Conservation (phyloP, 371 early-diverging fungal species). For the Apophysomyces sp. region DNA sequence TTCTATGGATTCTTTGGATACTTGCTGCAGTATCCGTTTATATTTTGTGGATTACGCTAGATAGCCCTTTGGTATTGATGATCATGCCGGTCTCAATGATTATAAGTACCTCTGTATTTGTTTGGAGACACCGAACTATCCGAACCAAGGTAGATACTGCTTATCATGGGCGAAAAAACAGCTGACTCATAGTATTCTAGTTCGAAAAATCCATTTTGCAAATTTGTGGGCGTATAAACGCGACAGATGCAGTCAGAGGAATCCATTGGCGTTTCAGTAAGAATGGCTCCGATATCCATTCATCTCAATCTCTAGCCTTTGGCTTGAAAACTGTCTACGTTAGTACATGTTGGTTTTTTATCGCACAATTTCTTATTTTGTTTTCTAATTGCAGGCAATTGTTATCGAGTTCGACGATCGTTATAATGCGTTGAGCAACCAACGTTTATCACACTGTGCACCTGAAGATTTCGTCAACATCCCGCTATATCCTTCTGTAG, state of each 20-base stretch:
- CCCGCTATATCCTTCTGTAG: background rate
- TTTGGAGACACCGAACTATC: conserved; percentile 28
- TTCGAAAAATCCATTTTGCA: conserved; percentile 35
- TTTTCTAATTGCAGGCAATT: conserved; percentile 18
- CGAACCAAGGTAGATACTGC: conserved; percentile 24
- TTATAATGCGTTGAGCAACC: conserved; percentile 22
- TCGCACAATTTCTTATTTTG: too few relatives aligned
- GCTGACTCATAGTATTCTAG: conserved; percentile 13
- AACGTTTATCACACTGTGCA: background rate
- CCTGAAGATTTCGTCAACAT: background rate
- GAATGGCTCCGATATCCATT: conserved; percentile 14
- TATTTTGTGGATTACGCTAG: conserved; percentile 18
- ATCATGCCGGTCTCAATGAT: conserved; percentile 27
- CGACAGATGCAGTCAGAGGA: conserved; percentile 48
- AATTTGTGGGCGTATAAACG: conserved; percentile 42
- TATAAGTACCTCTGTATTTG: conserved; percentile 15
- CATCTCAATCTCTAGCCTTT: background rate
- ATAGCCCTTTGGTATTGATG: conserved; percentile 2
- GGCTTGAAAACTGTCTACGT: background rate
- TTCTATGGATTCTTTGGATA: conserved; percentile 25
- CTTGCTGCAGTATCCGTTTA: conserved; percentile 17
- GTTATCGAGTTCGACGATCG: conserved; percentile 38
- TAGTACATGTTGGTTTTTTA: conserved; percentile 10
- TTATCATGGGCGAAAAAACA: background rate
- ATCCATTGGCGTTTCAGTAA: conserved; percentile 40